Percentiles rank a stretch among this genome's conserved stretches.
Evolutionary conservation across 108 stramenopile genomes (phyloP).

Genomic region (Seminavis robusta): DNA sequence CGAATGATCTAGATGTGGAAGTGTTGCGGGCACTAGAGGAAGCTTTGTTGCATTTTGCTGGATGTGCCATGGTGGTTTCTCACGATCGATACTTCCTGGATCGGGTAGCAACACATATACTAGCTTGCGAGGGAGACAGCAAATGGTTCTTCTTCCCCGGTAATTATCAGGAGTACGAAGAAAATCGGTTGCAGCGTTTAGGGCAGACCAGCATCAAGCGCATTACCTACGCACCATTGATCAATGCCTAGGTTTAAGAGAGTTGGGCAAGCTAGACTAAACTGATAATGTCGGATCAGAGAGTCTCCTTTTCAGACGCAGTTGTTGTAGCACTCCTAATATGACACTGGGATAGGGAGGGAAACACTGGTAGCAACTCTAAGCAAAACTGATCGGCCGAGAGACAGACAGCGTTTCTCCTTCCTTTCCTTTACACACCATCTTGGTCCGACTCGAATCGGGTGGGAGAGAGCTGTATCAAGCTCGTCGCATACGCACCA

Average conservation of each 20-base stretch:
- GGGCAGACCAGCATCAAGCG: slow-evolving; percentile 81
- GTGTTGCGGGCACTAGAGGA: slow-evolving; percentile 85
- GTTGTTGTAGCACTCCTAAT: no score
- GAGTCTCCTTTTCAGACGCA: no score
- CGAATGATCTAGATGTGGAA: slow-evolving; percentile 92
- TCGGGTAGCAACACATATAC: slow-evolving; percentile 89
- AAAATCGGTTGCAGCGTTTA: slow-evolving; percentile 57
- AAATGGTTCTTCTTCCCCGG: slow-evolving; percentile 84
- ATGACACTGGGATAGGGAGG: no score
- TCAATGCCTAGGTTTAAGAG: slow-evolving; percentile 70
- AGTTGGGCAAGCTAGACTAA: no score
- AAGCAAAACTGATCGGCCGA: no score
- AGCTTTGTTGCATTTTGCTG: slow-evolving; percentile 88
- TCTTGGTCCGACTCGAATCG: no score
- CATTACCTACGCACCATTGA: slow-evolving; percentile 83
- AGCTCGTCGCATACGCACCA: no score
- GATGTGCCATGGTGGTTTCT: slow-evolving; percentile 90
- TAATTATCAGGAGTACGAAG: slow-evolving; percentile 88
- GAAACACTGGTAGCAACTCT: no score
- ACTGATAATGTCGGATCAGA: no score
- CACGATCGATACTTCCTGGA: slow-evolving; percentile 98
- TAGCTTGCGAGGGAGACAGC: slow-evolving; percentile 94
- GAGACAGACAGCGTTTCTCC: no score
- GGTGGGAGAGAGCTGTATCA: no score
- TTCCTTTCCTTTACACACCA: no score